These are phyloP conservation scores for Aurinia saxatilis DNA, from an alignment of 345 rosid genomes.

Conservation along the genomic window DNA sequence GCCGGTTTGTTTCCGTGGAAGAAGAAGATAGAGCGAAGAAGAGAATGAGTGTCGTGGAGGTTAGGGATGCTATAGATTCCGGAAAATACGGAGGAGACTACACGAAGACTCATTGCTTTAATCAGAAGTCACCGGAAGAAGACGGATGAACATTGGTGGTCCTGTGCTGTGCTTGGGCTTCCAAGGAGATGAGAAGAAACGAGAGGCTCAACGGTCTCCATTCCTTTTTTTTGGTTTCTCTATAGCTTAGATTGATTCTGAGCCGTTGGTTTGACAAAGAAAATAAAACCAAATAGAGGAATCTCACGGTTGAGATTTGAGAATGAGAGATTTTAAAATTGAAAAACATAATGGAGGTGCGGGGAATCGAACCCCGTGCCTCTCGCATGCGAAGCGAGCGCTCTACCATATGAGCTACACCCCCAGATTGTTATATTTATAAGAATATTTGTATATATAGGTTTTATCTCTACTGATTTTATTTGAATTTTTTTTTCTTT, in stretches of 20 bases:
- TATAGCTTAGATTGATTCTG: background rate
- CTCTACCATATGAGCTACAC: conserved; percentile 90
- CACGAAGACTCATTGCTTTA: conserved; percentile 14
- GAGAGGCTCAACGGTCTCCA: conserved; percentile 34
- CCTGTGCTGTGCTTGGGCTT: background rate
- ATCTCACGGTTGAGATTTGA: conserved; percentile 7
- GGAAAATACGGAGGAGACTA: conserved; percentile 38
- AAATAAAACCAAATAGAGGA: too few relatives aligned
- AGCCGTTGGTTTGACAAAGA: conserved; percentile 12
- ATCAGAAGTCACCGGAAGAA: conserved; percentile 21
- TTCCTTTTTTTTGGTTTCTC: background rate
- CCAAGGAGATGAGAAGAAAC: conserved; percentile 48
- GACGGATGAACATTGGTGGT: conserved; percentile 27
- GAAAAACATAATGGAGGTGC: conserved; percentile 38
- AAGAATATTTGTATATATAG: too few relatives aligned
- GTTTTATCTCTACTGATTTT: too few relatives aligned
- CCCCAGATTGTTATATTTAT: conserved; percentile 27
- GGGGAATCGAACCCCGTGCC: conserved; percentile 89
- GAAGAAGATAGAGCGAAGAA: conserved; percentile 24
- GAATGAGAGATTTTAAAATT: background rate
- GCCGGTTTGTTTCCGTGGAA: conserved; percentile 12
- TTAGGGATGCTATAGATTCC: conserved; percentile 29
- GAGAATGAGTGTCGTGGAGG: conserved; percentile 29
- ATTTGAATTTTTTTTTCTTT: too few relatives aligned
- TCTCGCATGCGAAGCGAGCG: conserved; percentile 95